Percentiles rank a stretch among this genome's conserved stretches.
phyloP scores from a whole-genome alignment of 768 basidiomycete genomes.

The Phlegmacium glaucopus region DNA sequence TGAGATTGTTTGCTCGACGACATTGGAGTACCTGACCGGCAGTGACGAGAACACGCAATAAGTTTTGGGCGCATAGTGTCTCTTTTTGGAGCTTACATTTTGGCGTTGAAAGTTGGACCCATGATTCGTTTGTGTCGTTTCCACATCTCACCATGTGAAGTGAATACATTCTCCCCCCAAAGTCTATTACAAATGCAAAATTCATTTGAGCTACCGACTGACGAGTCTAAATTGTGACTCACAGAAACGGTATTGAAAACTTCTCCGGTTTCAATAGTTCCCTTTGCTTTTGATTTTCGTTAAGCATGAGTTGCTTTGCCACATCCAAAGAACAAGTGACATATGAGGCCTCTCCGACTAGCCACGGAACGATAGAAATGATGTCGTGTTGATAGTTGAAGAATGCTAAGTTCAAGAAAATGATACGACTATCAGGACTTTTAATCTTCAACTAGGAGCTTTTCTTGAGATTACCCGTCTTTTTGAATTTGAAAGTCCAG shows the following conservation, averaged over 20 bases:
- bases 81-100: background rate
- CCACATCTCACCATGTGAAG: conserved; percentile 4
- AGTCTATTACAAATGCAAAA: too few relatives aligned
- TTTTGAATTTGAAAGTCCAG: too few relatives aligned
- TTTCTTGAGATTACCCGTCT: too few relatives aligned
- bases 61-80: too few relatives aligned
- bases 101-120: conserved; percentile 7
- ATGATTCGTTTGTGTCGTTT: conserved; percentile 9
- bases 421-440: too few relatives aligned
- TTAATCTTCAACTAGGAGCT: too few relatives aligned
- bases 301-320: conserved; percentile 17
- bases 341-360: conserved; percentile 13
- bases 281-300: conserved; percentile 9
- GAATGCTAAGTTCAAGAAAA: conserved; percentile 10
- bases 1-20: conserved; percentile 3
- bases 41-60: too few relatives aligned
- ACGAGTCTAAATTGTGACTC: too few relatives aligned
- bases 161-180: conserved; percentile 11
- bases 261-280: conserved; percentile 10
- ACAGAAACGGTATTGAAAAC: conserved; percentile 1
- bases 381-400: conserved; percentile 22
- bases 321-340: conserved; percentile 22
- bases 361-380: conserved; percentile 20
- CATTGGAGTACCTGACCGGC: conserved; percentile 1
- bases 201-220: background rate